Conservation (phyloP, 2,329 filamentous ascomycete species). For the Sporothrix variecibatus region DNA sequence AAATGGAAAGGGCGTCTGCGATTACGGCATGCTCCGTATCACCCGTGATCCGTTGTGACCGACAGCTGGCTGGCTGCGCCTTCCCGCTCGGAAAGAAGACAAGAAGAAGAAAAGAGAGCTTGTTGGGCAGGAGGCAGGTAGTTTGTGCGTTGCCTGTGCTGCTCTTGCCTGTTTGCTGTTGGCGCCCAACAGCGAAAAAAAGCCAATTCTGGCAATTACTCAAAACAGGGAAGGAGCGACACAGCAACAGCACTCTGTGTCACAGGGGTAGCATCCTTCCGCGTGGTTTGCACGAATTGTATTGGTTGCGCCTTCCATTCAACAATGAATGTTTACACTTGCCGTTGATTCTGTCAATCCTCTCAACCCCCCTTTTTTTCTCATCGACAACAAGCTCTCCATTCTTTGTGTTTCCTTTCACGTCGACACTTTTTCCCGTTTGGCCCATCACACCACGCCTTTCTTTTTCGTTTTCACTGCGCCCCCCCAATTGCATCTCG, state of each 20-base stretch:
- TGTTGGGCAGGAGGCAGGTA: conserved; percentile 10
- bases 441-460: conserved; percentile 3
- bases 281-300: background rate
- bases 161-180: background rate
- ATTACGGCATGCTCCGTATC: background rate
- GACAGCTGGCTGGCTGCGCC: conserved; percentile 2
- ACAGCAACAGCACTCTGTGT: background rate
- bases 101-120: background rate
- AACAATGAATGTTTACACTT: conserved; percentile 13
- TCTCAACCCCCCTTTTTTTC: background rate
- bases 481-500: background rate
- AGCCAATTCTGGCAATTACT: conserved; percentile 13
- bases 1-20: background rate
- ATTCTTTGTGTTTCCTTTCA: background rate
- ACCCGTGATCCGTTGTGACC: background rate
- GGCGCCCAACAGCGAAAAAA: conserved; percentile 2
- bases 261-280: conserved; percentile 18
- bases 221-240: background rate
- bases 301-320: conserved; percentile 9
- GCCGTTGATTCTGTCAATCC: background rate
- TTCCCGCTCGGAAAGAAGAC: background rate
- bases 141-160: conserved; percentile 1
- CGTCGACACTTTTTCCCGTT: background rate
- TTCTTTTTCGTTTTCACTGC: background rate
- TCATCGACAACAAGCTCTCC: background rate